phyloP scores from a whole-genome alignment of 495 filamentous ascomycete species.

The Xylaria cubensis region DNA sequence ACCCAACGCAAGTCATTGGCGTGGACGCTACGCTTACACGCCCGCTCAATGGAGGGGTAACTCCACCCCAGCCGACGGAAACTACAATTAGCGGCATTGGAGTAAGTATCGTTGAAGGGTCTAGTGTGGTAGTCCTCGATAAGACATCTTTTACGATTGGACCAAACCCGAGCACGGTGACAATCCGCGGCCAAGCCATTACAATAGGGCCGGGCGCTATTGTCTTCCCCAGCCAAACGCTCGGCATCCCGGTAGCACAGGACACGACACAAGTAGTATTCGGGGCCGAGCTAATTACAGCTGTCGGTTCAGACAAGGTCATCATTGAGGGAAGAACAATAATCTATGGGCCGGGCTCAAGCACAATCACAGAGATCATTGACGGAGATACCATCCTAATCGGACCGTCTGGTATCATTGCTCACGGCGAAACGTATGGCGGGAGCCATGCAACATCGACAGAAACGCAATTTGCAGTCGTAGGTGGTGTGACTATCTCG shows the following conservation, averaged over 20 bases:
- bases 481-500: slow-evolving; percentile 56
- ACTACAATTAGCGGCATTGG: slow-evolving; percentile 51
- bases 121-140: slow-evolving; percentile 53
- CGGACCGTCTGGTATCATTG: slow-evolving; percentile 53
- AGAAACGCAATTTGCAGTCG: slow-evolving; percentile 49
- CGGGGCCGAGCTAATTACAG: slow-evolving; percentile 55
- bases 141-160: slow-evolving; percentile 53
- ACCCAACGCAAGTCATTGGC: slow-evolving; percentile 49
- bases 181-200: slow-evolving; percentile 53
- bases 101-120: slow-evolving; percentile 48
- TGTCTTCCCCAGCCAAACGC: slow-evolving; percentile 41
- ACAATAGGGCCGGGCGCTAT: slow-evolving; percentile 55
- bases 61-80: slow-evolving; percentile 35
- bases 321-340: slow-evolving; percentile 54
- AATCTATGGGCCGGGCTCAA: slow-evolving; percentile 43
- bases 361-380: slow-evolving; percentile 45
- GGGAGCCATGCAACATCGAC: slow-evolving; percentile 40
- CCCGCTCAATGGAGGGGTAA: slow-evolving; percentile 36
- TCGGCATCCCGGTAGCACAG: slow-evolving; percentile 40
- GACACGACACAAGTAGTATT: slow-evolving; percentile 51
- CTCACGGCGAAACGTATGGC: slow-evolving; percentile 50
- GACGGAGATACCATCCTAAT: slow-evolving; percentile 54
- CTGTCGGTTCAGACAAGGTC: slow-evolving; percentile 49
- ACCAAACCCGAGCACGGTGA: slow-evolving; percentile 41
- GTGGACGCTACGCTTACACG: slow-evolving; percentile 49